Base-by-base conservation (phyloP, 1,284 basidiomycete species). In the Thelephora terrestris region DNA sequence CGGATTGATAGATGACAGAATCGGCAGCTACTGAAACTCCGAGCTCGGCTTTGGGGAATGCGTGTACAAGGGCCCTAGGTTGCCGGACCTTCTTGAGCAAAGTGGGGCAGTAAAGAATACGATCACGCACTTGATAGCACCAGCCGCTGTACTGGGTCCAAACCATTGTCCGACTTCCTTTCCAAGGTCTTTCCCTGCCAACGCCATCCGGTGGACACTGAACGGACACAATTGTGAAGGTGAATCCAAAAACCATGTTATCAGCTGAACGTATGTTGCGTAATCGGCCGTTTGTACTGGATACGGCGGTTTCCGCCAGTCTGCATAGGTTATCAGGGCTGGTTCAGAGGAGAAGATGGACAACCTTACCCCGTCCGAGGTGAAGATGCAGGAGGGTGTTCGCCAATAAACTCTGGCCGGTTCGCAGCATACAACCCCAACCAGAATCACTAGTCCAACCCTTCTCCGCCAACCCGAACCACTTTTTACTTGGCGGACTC, bases 161-260 rank as follows among this genome's bases (percentile, higher is more conserved):
- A 98, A 98, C 95, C 95, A 98, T 64, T 93, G 88, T 2, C 95
- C 95, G 0, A 97, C 87, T 56, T 94, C 91, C 56, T 91, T 97
- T 12, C 95, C 95, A 1, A 97, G 75, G 54, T 93, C 86, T 62
- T 96, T 95, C 3, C 95, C 95, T 9, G 93, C 88, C 16, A 92
- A 70, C 0, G 94, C 94, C 85, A 99, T 96, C 38, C 91, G 80
- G 66, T 99, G 95, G 1, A 99, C 91, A 54, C 90, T 91, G 64
- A 98, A 99, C 0, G 95, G 95, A 42, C 86, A 85, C n/a, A 86
- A 71, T 0, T 87, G 79, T 0, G 85, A 81, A 0, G 95, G 92
- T 10, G 89, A 85, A 62, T 99, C 95, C 49, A 98, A 70, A 70
- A 98, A 98, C 91, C 93, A 96, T 0, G 90, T 89, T 18, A 98